These are phyloP conservation scores for Biancaea sappan DNA, from an alignment of 306 rosid species.

Conservation along the genomic window DNA sequence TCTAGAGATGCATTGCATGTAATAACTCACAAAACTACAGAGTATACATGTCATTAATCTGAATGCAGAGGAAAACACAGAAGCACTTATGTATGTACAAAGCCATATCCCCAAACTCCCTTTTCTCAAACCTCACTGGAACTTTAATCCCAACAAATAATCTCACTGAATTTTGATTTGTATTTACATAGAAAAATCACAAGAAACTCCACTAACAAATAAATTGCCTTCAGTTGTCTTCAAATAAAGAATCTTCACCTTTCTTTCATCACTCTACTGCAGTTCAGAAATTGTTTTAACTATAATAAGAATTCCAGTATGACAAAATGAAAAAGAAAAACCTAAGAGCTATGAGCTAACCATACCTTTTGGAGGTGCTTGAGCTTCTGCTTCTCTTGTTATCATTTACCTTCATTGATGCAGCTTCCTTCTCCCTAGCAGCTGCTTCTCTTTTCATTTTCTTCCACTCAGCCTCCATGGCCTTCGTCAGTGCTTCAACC, in stretches of 20 bases:
- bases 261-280: conserved; percentile 54
- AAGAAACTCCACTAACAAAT: conserved; percentile 17
- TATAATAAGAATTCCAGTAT: background rate
- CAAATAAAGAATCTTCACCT: conserved; percentile 35
- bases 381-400: conserved; percentile 49
- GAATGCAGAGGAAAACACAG: conserved; percentile 32
- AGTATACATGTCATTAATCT: conserved; percentile 24
- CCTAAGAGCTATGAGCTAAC: conserved; percentile 1
- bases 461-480: conserved; percentile 78
- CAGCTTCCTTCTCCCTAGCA: conserved; percentile 72
- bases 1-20: background rate
- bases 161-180: conserved; percentile 33
- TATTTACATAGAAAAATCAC: conserved; percentile 49
- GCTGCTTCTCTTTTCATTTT: conserved; percentile 77
- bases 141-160: conserved; percentile 42
- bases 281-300: conserved; percentile 38
- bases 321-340: background rate
- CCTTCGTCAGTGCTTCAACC: conserved; percentile 73
- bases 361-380: conserved; percentile 59
- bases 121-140: background rate
- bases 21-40: conserved; percentile 28
- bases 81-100: conserved; percentile 39
- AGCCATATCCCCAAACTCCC: conserved; percentile 17
- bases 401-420: conserved; percentile 50
- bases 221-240: conserved; percentile 33